A percentile compares a stretch with the other conserved stretches of the same genome.
phyloP scores from a whole-genome alignment of 352 stramenopile genomes.

The Vaucheria bursata region DNA sequence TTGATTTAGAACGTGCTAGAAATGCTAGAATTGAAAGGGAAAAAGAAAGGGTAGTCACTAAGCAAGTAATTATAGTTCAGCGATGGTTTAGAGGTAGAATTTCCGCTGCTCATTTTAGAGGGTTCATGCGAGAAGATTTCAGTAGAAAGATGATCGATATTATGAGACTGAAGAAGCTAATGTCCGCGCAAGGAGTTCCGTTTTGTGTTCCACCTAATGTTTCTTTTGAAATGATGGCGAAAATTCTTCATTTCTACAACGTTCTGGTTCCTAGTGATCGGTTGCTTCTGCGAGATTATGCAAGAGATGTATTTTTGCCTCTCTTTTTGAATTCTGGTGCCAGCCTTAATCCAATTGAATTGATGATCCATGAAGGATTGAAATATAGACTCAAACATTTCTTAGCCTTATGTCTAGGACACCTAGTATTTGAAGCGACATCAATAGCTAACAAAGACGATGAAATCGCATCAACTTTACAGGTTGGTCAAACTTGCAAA shows the following conservation, averaged over 20 bases:
- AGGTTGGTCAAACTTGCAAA: too few species aligned
- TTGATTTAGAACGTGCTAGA: conserved; percentile 29
- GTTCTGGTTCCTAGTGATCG: neutral
- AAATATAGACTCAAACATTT: too few species aligned
- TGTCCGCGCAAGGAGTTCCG: conserved; percentile 6
- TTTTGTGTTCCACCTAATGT: neutral
- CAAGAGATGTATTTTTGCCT: neutral
- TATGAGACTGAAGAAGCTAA: conserved; percentile 17
- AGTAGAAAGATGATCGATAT: conserved; percentile 38
- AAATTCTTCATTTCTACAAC: neutral
- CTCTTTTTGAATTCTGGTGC: neutral
- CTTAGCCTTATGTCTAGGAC: too few species aligned
- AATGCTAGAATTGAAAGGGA: conserved; percentile 12
- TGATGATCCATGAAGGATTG: too few species aligned
- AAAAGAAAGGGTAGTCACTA: conserved; percentile 10
- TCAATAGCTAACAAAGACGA: too few species aligned
- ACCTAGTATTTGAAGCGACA: too few species aligned
- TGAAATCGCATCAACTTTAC: too few species aligned
- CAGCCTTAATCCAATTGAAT: neutral
- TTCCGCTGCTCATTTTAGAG: conserved; percentile 6
- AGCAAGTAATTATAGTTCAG: conserved; percentile 28
- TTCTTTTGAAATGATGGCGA: neutral
- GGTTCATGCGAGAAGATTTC: conserved; percentile 19
- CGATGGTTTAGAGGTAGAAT: conserved; percentile 25
- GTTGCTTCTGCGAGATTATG: neutral